These are phyloP conservation scores for Moniliophthora roreri DNA, from an alignment of 1,284 basidiomycete genomes.

Conservation along the genomic window DNA sequence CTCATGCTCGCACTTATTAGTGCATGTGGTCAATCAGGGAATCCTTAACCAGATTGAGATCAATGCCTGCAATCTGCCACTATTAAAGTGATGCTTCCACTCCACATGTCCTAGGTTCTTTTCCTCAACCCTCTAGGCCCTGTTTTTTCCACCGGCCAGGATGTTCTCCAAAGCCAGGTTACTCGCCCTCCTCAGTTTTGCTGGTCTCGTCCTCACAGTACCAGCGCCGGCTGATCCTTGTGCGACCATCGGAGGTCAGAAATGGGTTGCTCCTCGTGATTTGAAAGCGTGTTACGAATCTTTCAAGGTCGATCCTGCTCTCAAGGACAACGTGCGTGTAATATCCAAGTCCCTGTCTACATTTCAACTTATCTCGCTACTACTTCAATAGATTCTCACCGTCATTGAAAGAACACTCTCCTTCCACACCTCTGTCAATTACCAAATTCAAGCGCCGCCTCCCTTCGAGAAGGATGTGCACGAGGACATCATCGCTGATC, in stretches of 20 bases:
- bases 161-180: background rate
- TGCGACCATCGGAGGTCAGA: constrained; percentile 6
- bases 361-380: background rate
- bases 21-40: too few species aligned
- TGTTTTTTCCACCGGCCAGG: too few species aligned
- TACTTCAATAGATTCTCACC: background rate
- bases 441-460: constrained; percentile 1
- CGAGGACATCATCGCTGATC: constrained; percentile 1
- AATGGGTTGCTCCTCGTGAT: constrained; percentile 8
- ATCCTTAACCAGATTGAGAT: too few species aligned
- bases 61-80: too few species aligned
- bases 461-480: constrained; percentile 4
- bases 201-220: background rate
- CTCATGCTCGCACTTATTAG: too few species aligned
- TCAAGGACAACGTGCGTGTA: constrained; percentile 7
- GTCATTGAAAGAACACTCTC: background rate
- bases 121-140: background rate
- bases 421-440: constrained; percentile 1
- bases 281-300: constrained; percentile 6
- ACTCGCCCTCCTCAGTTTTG: background rate
- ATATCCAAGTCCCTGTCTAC: background rate
- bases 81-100: too few species aligned
- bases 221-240: constrained; percentile 5
- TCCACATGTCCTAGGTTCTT: too few species aligned
- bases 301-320: constrained; percentile 3